Conservation (phyloP, 768 basidiomycete genomes). For the Trametes cinnabarina region DNA sequence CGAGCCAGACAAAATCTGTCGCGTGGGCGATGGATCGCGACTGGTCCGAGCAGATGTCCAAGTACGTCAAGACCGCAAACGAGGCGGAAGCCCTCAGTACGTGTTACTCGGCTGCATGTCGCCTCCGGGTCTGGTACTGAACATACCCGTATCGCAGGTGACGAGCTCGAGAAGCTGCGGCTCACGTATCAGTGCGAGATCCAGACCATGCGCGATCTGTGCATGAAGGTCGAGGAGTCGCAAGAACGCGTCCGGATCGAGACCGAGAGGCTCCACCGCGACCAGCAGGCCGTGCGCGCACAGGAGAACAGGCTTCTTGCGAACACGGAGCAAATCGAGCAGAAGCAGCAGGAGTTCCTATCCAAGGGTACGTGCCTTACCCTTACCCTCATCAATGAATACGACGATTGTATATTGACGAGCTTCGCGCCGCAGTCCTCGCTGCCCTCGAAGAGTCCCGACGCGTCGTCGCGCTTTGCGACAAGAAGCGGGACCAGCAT, state of each 20-base stretch:
- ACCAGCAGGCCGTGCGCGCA: constrained; percentile 40
- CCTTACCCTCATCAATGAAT: too few relatives aligned
- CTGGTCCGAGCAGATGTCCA: constrained; percentile 53
- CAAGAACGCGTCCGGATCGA: constrained; percentile 39
- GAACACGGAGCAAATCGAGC: constrained; percentile 40
- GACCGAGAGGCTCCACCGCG: constrained; percentile 40
- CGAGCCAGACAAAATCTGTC: constrained; percentile 60
- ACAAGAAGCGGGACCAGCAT: constrained; percentile 41
- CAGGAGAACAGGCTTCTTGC: constrained; percentile 41
- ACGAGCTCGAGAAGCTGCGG: constrained; percentile 59
- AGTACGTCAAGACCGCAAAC: constrained; percentile 41
- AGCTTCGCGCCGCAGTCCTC: constrained; percentile 32
- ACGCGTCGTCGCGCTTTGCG: constrained; percentile 43
- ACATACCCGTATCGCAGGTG: constrained; percentile 35
- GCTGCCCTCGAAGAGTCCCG: constrained; percentile 44
- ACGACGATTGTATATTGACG: too few relatives aligned
- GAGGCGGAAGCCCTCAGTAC: constrained; percentile 41
- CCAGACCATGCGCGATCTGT: constrained; percentile 53
- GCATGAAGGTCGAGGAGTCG: constrained; percentile 48
- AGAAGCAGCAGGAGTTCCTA: constrained; percentile 41
- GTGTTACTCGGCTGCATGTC: constrained; percentile 29
- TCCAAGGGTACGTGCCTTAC: constrained; percentile 35
- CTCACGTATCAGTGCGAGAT: constrained; percentile 62
- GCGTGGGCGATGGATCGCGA: constrained; percentile 75
- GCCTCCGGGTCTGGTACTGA: constrained; percentile 26